Evolutionary conservation across 2,329 filamentous ascomycete genomes (phyloP).

Genomic region (Diaporthe nobilis): DNA sequence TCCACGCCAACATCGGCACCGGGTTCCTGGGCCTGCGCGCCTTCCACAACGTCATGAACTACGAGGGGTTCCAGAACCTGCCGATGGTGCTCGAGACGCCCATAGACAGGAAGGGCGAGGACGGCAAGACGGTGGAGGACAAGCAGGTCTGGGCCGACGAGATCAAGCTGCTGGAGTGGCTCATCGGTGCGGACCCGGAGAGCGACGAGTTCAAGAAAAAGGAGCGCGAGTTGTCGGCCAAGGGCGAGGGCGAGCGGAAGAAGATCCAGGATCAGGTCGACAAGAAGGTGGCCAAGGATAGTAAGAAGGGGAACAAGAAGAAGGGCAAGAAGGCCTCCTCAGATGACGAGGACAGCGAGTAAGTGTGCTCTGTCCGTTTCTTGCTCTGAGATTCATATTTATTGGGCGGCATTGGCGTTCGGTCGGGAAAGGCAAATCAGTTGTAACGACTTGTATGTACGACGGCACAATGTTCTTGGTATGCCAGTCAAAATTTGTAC

Average conservation of each 20-base stretch:
- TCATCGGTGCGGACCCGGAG: slow-evolving; percentile 87
- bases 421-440: neutral
- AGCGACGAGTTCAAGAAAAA: slow-evolving; percentile 78
- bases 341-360: slow-evolving; percentile 53
- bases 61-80: slow-evolving; percentile 79
- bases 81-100: slow-evolving; percentile 98
- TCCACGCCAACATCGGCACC: slow-evolving; percentile 97
- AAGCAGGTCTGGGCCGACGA: slow-evolving; percentile 90
- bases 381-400: slow-evolving; percentile 18
- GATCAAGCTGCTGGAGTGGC: slow-evolving; percentile 91
- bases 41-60: slow-evolving; percentile 93
- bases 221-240: slow-evolving; percentile 75
- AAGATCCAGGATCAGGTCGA: slow-evolving; percentile 86
- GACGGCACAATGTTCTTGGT: neutral
- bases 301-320: slow-evolving; percentile 59
- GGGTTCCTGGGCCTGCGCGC: slow-evolving; percentile 92
- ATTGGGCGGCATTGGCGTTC: slow-evolving; percentile 40
- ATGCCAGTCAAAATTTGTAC: neutral
- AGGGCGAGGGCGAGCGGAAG: slow-evolving; percentile 79
- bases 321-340: slow-evolving; percentile 50
- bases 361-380: slow-evolving; percentile 14
- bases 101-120: slow-evolving; percentile 77
- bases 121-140: slow-evolving; percentile 81
- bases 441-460: neutral
- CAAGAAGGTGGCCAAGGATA: slow-evolving; percentile 76